phyloP scores from a whole-genome alignment of 805 yeast species.

The Zygotorulaspora danielsina region DNA sequence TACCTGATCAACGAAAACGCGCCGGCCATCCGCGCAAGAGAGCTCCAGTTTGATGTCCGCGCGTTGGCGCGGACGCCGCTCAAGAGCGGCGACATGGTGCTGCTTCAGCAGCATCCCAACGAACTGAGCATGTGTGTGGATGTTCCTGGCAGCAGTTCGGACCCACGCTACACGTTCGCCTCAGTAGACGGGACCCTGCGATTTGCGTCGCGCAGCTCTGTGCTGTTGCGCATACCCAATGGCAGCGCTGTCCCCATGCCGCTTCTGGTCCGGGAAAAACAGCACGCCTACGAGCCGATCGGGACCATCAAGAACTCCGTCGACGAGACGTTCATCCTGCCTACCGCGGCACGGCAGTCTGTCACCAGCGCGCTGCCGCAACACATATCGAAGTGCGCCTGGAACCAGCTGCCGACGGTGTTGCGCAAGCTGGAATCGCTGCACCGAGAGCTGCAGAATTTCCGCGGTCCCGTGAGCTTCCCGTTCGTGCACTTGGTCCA shows the following conservation, averaged over 20 bases:
- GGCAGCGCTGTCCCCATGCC: constrained; percentile 12
- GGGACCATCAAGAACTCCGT: constrained; percentile 30
- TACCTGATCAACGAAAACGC: background rate
- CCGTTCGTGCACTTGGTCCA: constrained; percentile 38
- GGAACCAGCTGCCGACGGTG: constrained; percentile 39
- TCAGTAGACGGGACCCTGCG: constrained; percentile 53
- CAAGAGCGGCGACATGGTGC: constrained; percentile 60
- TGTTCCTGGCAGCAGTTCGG: constrained; percentile 46
- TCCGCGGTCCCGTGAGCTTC: constrained; percentile 40
- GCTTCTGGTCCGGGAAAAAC: constrained; percentile 19
- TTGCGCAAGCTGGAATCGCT: constrained; percentile 43
- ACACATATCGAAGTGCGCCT: constrained; percentile 40
- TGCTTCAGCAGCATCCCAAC: constrained; percentile 42
- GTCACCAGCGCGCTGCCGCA: constrained; percentile 36
- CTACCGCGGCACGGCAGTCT: constrained; percentile 33
- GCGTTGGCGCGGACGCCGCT: constrained; percentile 24
- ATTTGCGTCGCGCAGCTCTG: constrained; percentile 43
- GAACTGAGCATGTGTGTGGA: constrained; percentile 52
- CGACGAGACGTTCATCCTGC: constrained; percentile 32
- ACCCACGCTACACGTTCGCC: constrained; percentile 54
- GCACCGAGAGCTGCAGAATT: constrained; percentile 43
- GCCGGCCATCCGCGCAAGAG: background rate
- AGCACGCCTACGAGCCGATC: constrained; percentile 29
- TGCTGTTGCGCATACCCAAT: constrained; percentile 52
- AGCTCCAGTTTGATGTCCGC: constrained; percentile 6